Conservation (phyloP, 441 rosid genomes). For the Bruguiera hainesii region DNA sequence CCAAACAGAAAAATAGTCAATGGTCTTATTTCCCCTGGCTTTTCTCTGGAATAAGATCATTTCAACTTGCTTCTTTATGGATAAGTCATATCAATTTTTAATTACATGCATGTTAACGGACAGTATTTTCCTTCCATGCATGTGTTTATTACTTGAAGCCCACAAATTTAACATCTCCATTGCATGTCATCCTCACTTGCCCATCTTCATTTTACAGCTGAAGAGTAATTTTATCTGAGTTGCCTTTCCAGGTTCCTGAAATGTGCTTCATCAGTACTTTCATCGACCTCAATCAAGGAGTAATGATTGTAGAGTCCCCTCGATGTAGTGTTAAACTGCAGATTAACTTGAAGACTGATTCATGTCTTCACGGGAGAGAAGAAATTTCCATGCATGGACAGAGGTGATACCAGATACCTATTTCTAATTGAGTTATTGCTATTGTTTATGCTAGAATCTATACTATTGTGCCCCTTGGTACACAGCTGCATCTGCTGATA, state of each 20-base stretch:
- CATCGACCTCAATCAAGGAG: conserved; percentile 55
- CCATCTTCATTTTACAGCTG: no score
- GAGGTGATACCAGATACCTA: conserved; percentile 35
- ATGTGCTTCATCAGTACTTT: conserved; percentile 69
- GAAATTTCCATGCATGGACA: conserved; percentile 42
- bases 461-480: background rate
- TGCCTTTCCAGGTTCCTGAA: conserved; percentile 70
- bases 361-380: conserved; percentile 33
- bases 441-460: conserved; percentile 6
- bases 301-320: conserved; percentile 60
- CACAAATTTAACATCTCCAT: no score
- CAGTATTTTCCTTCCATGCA: no score
- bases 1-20: no score
- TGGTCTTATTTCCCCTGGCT: no score
- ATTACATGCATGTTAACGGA: no score
- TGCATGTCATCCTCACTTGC: no score
- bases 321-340: conserved; percentile 54
- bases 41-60: no score
- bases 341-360: conserved; percentile 51
- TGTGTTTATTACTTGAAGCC: no score
- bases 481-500: background rate
- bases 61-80: no score
- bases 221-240: conserved; percentile 9
- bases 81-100: no score
- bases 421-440: background rate